These are phyloP conservation scores for Gamsiella multidivaricata DNA, from an alignment of 192 early-diverging fungal species.

Conservation along the genomic window DNA sequence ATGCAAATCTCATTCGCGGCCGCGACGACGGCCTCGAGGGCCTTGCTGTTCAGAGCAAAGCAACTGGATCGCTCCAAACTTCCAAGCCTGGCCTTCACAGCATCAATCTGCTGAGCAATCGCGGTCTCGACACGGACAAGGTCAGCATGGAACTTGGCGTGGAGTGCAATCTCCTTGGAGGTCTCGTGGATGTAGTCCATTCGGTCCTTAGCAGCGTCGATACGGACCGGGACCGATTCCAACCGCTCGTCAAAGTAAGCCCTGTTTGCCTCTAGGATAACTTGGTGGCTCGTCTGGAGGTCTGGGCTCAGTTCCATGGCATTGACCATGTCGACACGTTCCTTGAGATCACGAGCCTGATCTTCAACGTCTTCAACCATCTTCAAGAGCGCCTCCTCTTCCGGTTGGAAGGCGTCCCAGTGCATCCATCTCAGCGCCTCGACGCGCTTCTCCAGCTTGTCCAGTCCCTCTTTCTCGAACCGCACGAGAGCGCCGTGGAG, in stretches of 20 bases:
- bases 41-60: constrained; percentile 47
- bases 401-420: constrained; percentile 47
- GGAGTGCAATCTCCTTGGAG: constrained; percentile 49
- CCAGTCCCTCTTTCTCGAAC: constrained; percentile 42
- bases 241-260: constrained; percentile 29
- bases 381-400: constrained; percentile 31
- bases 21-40: constrained; percentile 29
- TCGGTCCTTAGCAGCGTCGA: constrained; percentile 26
- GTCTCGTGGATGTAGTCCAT: constrained; percentile 44
- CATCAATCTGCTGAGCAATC: constrained; percentile 49
- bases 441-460: constrained; percentile 36
- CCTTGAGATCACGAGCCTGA: constrained; percentile 15
- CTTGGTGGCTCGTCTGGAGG: constrained; percentile 5
- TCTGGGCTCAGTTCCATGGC: background rate
- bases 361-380: constrained; percentile 22
- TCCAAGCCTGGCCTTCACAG: constrained; percentile 39
- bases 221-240: constrained; percentile 15
- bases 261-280: constrained; percentile 28
- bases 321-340: constrained; percentile 5
- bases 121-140: constrained; percentile 48
- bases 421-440: constrained; percentile 51
- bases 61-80: constrained; percentile 52
- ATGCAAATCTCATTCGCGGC: constrained; percentile 34
- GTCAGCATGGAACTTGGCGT: constrained; percentile 52
- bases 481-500: constrained; percentile 2